Evolutionary conservation across 495 filamentous ascomycete species (phyloP).

Genomic region (Hyaloscypha hepaticicola): DNA sequence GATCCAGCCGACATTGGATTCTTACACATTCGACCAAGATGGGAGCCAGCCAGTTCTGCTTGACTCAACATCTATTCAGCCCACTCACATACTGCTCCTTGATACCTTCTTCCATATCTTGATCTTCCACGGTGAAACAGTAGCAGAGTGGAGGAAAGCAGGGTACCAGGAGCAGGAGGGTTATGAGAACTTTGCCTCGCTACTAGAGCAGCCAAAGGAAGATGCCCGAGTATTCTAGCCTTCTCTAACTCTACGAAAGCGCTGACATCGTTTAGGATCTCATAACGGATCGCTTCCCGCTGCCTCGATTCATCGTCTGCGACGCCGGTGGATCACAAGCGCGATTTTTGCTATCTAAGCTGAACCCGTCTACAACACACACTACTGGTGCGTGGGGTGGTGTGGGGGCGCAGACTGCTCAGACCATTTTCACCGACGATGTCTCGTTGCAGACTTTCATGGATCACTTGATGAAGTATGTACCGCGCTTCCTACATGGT

Average conservation of each 20-base stretch:
- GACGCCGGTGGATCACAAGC: constrained; percentile 98
- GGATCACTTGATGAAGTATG: constrained; percentile 99
- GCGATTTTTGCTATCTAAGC: constrained; percentile 94
- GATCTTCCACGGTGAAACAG: constrained; percentile 97
- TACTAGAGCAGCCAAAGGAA: constrained; percentile 95
- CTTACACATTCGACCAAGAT: constrained; percentile 94
- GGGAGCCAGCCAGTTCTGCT: constrained; percentile 87
- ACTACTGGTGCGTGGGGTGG: constrained; percentile 90
- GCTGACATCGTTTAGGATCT: constrained; percentile 67
- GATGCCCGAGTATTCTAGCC: constrained; percentile 70
- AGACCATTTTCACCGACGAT: constrained; percentile 99
- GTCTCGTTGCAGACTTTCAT: constrained; percentile 98
- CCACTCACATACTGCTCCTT: constrained; percentile 88
- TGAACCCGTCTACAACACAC: constrained; percentile 98
- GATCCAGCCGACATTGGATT: constrained; percentile 98
- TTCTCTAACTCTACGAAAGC: constrained; percentile 3
- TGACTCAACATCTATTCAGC: constrained; percentile 94
- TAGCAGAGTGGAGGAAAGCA: constrained; percentile 97
- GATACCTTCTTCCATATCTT: constrained; percentile 99
- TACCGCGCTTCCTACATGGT: constrained; percentile 26
- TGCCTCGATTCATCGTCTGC: constrained; percentile 98
- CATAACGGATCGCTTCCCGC: constrained; percentile 94
- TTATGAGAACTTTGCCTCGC: constrained; percentile 90
- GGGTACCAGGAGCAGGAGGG: constrained; percentile 98
- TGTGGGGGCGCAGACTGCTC: constrained; percentile 78